Base-by-base conservation (phyloP, 176 grass and related monocot species). In the Carex scoparia region DNA sequence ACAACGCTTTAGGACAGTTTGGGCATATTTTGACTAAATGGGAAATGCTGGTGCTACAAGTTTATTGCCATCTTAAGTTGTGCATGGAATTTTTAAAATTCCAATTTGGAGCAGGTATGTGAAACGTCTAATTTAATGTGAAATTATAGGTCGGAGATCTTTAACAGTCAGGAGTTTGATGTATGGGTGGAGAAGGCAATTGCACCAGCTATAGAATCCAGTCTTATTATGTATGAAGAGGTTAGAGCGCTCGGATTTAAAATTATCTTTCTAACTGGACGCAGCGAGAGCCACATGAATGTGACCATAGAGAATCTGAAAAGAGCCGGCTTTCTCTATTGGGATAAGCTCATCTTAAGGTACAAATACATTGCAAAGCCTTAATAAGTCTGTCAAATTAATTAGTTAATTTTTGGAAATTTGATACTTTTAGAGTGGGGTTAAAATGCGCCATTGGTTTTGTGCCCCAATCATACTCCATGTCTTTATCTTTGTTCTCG, bases 271-370 rank as follows among this genome's bases (percentile, higher is more conserved):
- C 86, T 95, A 71, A 95, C 94, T 23, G 94, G 94, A 19, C 84
- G 94, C 30, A 93, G 76, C 27, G 85, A 93, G 81, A 85, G n/a
- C 1, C 94, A 95, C 64, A 19, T 57, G 18, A 81, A 7, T 38
- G 31, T 91, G 69, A 95, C 94, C 0, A 72, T 86, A 15, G 87
- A 95, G 4, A 95, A 95, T 79, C 86, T 95, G 61, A 89, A 75
- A 42, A 93, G 79, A 23, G 87, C 89, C 8, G 94, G 87, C 0
- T 95, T 91, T 86, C 82, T 72, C 38, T 84, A 93, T 3, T 93
- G 94, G 94, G 91, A 95, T 51, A 91, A 86, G 84, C 94, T 95
- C 30, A 87, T 95, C 15, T 83, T 95, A 46, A 91, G 94, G 94
- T 95, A 92, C 63, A 23, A 13, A 16, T 14, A 23, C 32, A 23